These are phyloP conservation scores for Rhodamnia rubescens DNA, from an alignment of 345 rosid genomes.

Conservation along the genomic window DNA sequence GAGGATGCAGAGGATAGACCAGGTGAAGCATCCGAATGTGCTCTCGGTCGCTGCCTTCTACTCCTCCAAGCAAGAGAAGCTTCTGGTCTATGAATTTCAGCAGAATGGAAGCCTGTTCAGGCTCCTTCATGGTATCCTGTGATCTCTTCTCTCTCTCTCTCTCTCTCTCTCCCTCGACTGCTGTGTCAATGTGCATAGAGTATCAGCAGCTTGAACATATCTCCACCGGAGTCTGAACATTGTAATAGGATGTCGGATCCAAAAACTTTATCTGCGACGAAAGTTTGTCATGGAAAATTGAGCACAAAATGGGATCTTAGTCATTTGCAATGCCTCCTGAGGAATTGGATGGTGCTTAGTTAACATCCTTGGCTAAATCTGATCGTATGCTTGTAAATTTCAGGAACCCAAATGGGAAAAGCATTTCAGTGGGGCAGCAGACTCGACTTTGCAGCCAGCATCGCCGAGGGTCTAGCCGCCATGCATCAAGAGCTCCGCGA, in stretches of 20 bases:
- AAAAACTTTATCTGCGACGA: neutral
- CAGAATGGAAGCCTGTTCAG: slow-evolving; percentile 38
- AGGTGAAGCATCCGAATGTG: slow-evolving; percentile 39
- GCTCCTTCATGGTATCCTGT: slow-evolving; percentile 38
- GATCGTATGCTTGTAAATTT: neutral
- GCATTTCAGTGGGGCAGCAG: slow-evolving; percentile 41
- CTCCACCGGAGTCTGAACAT: neutral
- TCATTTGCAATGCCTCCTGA: neutral
- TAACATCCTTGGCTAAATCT: neutral
- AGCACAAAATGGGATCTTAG: neutral
- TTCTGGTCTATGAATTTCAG: slow-evolving; percentile 43
- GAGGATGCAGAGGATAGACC: slow-evolving; percentile 38
- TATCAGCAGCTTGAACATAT: neutral
- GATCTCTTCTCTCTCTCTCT: neutral
- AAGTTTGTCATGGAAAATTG: neutral
- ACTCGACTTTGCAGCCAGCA: slow-evolving; percentile 24
- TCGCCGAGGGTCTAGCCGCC: slow-evolving; percentile 30
- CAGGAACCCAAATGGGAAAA: slow-evolving; percentile 24
- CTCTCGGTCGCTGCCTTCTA: slow-evolving; percentile 43
- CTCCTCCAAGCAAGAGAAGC: slow-evolving; percentile 37
- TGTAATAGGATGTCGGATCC: neutral
- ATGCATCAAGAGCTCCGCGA: slow-evolving; percentile 33
- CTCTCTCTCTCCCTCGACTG: neutral
- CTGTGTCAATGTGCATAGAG: neutral
- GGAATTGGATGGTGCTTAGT: neutral